These are phyloP conservation scores for Colletotrichum destructivum DNA, from an alignment of 2,329 filamentous ascomycete species.

Conservation along the genomic window DNA sequence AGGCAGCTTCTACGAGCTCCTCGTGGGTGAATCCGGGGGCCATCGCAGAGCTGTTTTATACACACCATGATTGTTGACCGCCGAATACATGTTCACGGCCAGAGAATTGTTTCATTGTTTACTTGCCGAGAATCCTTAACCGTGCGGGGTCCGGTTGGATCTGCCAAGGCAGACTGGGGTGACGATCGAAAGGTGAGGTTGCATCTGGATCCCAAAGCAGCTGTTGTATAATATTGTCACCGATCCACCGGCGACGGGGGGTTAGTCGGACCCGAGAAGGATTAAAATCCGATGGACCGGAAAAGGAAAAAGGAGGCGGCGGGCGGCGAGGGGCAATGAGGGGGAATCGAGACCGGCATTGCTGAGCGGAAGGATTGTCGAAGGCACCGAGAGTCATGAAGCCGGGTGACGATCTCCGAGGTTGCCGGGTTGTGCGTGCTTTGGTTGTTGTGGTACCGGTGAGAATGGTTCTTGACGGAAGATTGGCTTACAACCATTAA, in stretches of 20 bases:
- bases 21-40: not conserved
- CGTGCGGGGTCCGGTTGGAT: not conserved
- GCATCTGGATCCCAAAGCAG: not conserved
- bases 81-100: too few species aligned
- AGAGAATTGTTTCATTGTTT: too few species aligned
- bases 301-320: constrained; percentile 3
- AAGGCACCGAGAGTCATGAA: not conserved
- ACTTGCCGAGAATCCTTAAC: not conserved
- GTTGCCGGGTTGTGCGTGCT: not conserved
- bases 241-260: not conserved
- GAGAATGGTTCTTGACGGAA: too few species aligned
- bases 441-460: too few species aligned
- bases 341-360: not conserved
- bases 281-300: constrained; percentile 11
- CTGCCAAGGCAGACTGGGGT: not conserved
- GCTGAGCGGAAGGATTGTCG: not conserved
- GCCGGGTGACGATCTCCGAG: not conserved
- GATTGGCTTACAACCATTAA: too few species aligned
- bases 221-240: not conserved
- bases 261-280: not conserved
- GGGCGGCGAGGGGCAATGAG: not conserved
- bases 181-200: not conserved
- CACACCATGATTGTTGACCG: too few species aligned
- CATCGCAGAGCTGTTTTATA: not conserved
- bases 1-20: too few species aligned